phyloP scores from a whole-genome alignment of 2,329 filamentous ascomycete species.

The Fusarium acutatum region DNA sequence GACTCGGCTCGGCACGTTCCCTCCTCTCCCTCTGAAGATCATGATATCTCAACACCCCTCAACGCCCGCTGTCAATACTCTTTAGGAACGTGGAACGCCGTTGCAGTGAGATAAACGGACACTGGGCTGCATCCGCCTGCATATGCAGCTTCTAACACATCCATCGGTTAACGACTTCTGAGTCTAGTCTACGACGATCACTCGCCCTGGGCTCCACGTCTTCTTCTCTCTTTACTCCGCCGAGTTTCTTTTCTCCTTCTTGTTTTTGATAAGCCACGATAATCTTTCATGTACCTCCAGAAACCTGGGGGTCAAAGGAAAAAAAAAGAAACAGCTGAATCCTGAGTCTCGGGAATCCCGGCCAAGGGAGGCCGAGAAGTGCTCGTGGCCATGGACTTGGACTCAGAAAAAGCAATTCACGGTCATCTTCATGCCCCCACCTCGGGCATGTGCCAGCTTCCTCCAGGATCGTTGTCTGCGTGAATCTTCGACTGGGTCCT shows the following conservation, averaged over 20 bases:
- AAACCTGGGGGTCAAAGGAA: neutral
- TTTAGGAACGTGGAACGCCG: conserved; percentile 13
- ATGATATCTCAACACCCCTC: conserved; percentile 12
- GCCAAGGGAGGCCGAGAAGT: conserved; percentile 9
- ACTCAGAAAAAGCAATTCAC: conserved; percentile 30
- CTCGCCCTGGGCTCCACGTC: conserved; percentile 8
- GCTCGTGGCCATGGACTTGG: neutral
- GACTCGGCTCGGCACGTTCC: conserved; percentile 31
- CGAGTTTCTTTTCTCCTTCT: conserved; percentile 2
- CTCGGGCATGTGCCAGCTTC: conserved; percentile 1
- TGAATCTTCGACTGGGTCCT: neutral
- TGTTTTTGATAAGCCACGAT: conserved; percentile 4
- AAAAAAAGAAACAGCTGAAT: neutral
- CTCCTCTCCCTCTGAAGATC: conserved; percentile 14
- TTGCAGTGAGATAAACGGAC: conserved; percentile 1
- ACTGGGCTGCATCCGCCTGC: neutral
- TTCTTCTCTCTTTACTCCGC: conserved; percentile 12
- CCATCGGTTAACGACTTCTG: neutral
- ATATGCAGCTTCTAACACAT: conserved; percentile 5
- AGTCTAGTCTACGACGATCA: conserved; percentile 9
- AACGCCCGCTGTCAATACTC: neutral
- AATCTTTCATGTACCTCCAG: neutral
- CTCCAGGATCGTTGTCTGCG: conserved; percentile 4
- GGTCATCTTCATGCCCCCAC: conserved; percentile 21
- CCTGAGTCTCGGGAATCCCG: neutral